Percentiles rank a stretch among this genome's conserved stretches.
Evolutionary conservation across 352 stramenopile genomes (phyloP).

Genomic region (Globisporangium splendens): DNA sequence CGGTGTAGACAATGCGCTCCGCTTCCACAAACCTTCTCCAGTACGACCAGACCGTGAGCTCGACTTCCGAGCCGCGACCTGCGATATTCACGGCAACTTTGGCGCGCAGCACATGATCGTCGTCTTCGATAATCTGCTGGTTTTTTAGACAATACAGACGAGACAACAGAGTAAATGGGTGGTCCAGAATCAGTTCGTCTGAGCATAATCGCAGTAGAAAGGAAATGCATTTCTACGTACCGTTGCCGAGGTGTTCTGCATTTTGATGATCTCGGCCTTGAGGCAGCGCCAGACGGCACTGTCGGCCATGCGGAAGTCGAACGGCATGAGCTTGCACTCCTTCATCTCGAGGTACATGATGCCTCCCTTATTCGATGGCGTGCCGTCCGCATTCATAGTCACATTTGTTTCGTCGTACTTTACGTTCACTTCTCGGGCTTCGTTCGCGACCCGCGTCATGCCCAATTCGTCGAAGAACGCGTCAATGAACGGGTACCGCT

Average conservation of each 20-base stretch:
- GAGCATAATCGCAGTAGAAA: not conserved
- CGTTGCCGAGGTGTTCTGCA: slow-evolving; percentile 14
- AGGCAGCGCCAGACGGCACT: slow-evolving; percentile 37
- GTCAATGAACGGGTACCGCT: slow-evolving; percentile 13
- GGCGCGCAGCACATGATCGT: slow-evolving; percentile 12
- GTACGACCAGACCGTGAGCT: slow-evolving; percentile 13
- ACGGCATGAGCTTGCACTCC: slow-evolving; percentile 49
- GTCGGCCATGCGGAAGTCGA: slow-evolving; percentile 31
- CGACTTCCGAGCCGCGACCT: slow-evolving; percentile 11
- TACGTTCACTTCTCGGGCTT: slow-evolving; percentile 11
- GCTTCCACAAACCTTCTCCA: slow-evolving; percentile 12
- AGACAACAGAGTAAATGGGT: not conserved
- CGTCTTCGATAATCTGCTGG: slow-evolving; percentile 9
- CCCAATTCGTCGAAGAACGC: slow-evolving; percentile 11
- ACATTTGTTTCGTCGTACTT: slow-evolving; percentile 5
- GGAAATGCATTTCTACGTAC: slow-evolving; percentile 1
- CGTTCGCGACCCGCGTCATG: not conserved
- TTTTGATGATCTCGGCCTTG: slow-evolving; percentile 14
- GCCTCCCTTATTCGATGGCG: not conserved
- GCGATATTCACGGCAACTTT: slow-evolving; percentile 15
- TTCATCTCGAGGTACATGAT: slow-evolving; percentile 36
- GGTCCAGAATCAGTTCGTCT: not conserved
- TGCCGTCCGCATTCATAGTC: no score
- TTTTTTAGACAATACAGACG: not conserved
- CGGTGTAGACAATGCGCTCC: slow-evolving; percentile 8